Base-by-base conservation (phyloP, 306 rosid genomes). In the Abrus precatorius region DNA sequence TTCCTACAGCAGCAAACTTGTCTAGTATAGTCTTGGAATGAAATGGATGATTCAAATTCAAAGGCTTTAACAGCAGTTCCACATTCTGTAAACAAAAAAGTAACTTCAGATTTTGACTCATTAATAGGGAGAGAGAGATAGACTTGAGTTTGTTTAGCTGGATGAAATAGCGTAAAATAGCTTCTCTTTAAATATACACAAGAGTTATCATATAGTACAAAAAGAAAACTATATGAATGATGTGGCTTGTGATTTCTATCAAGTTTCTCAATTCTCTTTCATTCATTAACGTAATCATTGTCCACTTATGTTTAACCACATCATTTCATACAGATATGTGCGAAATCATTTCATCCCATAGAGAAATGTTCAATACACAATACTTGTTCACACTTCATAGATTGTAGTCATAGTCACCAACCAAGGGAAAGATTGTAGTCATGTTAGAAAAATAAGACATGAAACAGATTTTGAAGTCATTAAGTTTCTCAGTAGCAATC, bases 1-100 rank as follows among this genome's bases (percentile, higher is more conserved):
- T 92, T 83, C 95, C 97, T 67, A 91, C 97, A 34, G 99, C 98
- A 71, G 99, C 97, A 85, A 95, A 93, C 87, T 95, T 93, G 87
- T 95, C 98, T 13, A 76, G 11, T 20, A 93, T 87, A 29, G 94
- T 87, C 87, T 92, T 95, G 36, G 86, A 69, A 40, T 52, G 69
- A 67, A 76, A 79, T 0, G 93, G 92, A 77, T 67, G 83, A 43
- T 57, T 75, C 70, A 91, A 32, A 49, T 83, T 64, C 86, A 95
- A 82, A 79, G 91, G 88, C 85, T 88, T 84, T 56, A 92, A 40
- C 71, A 91, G 76, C 72, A 85, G 64, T 41, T 90, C 98, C 34
- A 89, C 88, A 63, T 88, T 95, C 97, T 95, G 91, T 43, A 29
- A 75, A 53, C 50, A 68, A 2, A 50, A 32, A 38, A 30, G 50